Evolutionary conservation across 805 yeast genomes (phyloP).

Genomic region (Ogataea henricii): DNA sequence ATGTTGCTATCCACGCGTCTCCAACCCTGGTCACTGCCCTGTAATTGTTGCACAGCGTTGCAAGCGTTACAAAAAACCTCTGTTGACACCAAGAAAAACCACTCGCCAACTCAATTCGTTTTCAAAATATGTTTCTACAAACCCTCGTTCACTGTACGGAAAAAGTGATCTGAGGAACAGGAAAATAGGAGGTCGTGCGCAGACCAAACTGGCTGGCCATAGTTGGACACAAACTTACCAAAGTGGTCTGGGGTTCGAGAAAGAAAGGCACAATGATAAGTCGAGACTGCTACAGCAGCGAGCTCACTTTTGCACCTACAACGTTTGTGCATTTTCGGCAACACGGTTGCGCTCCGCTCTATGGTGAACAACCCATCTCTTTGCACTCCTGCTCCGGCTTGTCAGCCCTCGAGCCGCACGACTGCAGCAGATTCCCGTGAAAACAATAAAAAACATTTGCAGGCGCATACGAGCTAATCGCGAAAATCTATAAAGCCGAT

Average conservation of each 20-base stretch:
- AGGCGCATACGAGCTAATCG: slow-evolving; percentile 2
- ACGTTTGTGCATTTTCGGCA: too few relatives aligned
- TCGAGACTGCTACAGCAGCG: too few relatives aligned
- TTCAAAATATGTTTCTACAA: slow-evolving; percentile 2
- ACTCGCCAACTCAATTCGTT: background rate
- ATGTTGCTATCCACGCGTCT: slow-evolving; percentile 1
- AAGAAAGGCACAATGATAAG: too few relatives aligned
- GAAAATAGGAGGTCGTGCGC: slow-evolving; percentile 14
- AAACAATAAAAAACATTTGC: background rate
- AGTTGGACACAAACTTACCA: background rate
- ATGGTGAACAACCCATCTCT: background rate
- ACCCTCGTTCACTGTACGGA: slow-evolving; percentile 10
- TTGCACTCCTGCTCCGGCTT: background rate
- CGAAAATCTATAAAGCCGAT: background rate
- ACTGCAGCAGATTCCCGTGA: background rate
- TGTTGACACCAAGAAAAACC: background rate
- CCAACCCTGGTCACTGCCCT: background rate
- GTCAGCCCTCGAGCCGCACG: slow-evolving; percentile 1
- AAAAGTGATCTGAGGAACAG: slow-evolving; percentile 15
- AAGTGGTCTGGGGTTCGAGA: too few relatives aligned
- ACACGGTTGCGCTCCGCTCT: too few relatives aligned
- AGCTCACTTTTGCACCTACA: too few relatives aligned
- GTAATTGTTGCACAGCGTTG: background rate
- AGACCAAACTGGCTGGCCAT: background rate
- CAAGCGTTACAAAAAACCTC: background rate